Conservation (phyloP, 495 filamentous ascomycete species). For the Lophium mytilinum region DNA sequence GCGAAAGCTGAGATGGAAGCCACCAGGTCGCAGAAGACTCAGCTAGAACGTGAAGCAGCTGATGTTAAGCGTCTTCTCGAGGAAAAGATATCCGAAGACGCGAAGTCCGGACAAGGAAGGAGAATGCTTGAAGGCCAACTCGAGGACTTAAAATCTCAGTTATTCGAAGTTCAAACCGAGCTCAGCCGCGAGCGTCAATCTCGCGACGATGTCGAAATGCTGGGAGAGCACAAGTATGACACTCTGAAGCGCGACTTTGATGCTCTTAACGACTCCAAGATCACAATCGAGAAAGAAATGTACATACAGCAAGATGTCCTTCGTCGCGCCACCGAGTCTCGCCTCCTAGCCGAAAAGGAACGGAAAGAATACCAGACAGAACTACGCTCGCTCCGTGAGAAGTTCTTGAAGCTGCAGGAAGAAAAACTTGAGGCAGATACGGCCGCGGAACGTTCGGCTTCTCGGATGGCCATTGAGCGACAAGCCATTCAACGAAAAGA, state of each 20-base stretch:
- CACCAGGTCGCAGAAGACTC: constrained; percentile 70
- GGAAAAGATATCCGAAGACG: constrained; percentile 81
- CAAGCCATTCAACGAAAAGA: constrained; percentile 71
- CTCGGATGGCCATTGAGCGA: constrained; percentile 70
- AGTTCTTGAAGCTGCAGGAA: constrained; percentile 75
- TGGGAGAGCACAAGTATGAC: constrained; percentile 79
- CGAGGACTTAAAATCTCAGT: constrained; percentile 72
- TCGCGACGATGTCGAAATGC: constrained; percentile 88
- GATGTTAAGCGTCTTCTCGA: constrained; percentile 83
- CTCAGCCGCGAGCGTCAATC: constrained; percentile 89
- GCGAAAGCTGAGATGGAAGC: constrained; percentile 82
- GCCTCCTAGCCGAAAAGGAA: constrained; percentile 68
- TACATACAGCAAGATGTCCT: constrained; percentile 95
- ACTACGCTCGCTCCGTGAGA: constrained; percentile 70
- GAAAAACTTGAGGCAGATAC: constrained; percentile 75
- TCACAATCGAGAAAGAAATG: constrained; percentile 96
- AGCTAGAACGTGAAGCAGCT: constrained; percentile 78
- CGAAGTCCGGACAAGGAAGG: constrained; percentile 63
- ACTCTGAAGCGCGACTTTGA: constrained; percentile 78
- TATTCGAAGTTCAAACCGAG: constrained; percentile 79
- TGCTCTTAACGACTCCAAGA: constrained; percentile 87
- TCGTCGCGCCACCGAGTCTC: constrained; percentile 75
- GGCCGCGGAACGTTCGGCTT: constrained; percentile 69
- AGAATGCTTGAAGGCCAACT: constrained; percentile 83
- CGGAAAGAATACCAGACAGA: constrained; percentile 85